Evolutionary conservation across 1,284 basidiomycete species (phyloP).

Genomic region (Malassezia brasiliensis): DNA sequence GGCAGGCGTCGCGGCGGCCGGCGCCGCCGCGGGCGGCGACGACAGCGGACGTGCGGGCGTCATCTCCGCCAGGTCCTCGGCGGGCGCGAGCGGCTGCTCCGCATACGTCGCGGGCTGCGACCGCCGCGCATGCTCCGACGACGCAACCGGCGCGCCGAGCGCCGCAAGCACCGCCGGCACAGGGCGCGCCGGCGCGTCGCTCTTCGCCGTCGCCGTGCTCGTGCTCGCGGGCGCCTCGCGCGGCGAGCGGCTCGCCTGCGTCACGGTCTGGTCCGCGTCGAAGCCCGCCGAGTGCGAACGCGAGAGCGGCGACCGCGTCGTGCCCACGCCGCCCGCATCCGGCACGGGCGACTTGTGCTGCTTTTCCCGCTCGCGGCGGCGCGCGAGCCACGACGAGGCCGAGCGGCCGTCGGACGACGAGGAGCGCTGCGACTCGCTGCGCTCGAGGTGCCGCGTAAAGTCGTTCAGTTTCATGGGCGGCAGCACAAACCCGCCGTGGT

Average conservation of each 20-base stretch:
- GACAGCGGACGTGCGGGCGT: neutral
- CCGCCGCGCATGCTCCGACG: no score
- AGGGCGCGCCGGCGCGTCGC: neutral
- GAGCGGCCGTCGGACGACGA: neutral
- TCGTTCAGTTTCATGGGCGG: conserved; percentile 1
- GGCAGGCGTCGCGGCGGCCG: neutral
- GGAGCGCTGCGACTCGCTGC: conserved; percentile 1
- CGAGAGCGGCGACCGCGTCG: conserved; percentile 1
- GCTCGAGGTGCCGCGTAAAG: conserved; percentile 1
- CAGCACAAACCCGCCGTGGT: conserved; percentile 1
- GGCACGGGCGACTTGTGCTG: neutral
- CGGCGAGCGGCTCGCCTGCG: no score
- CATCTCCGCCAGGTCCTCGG: neutral
- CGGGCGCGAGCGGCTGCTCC: neutral
- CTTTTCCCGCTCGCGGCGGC: neutral
- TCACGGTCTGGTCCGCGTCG: neutral
- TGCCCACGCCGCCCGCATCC: neutral
- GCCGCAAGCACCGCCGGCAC: neutral
- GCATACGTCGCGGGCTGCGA: no score
- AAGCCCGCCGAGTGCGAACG: neutral
- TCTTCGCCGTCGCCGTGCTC: neutral
- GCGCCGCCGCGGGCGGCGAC: neutral
- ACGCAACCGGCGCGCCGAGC: neutral
- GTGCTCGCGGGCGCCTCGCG: no score
- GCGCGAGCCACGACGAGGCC: neutral